phyloP scores from a whole-genome alignment of 495 filamentous ascomycete genomes.

The Barbatosphaeria neglecta region DNA sequence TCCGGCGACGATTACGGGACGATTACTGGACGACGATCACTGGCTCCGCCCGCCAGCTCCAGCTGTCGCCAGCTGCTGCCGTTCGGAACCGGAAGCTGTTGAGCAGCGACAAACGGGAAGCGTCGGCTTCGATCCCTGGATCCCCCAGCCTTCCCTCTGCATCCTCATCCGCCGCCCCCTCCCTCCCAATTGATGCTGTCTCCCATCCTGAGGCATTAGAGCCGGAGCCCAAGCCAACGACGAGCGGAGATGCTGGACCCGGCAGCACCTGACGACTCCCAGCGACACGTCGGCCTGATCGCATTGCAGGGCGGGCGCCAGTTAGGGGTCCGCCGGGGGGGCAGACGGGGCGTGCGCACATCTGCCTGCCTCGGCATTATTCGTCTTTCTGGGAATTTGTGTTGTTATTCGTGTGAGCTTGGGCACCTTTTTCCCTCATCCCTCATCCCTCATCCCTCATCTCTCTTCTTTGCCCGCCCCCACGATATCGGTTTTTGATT shows the following conservation, averaged over 20 bases:
- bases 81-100: too few relatives aligned
- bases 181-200: too few relatives aligned
- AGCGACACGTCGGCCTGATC: background rate
- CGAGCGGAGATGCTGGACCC: background rate
- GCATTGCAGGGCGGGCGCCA: background rate
- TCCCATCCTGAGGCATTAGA: background rate
- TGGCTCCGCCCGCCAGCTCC: too few relatives aligned
- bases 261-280: background rate
- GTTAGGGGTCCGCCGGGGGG: background rate
- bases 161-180: too few relatives aligned
- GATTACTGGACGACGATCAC: too few relatives aligned
- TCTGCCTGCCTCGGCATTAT: background rate
- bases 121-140: too few relatives aligned
- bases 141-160: too few relatives aligned
- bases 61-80: too few relatives aligned
- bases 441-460: background rate
- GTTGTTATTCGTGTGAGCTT: background rate
- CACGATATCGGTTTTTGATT: too few relatives aligned
- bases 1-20: too few relatives aligned
- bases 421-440: background rate
- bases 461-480: background rate
- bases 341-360: background rate
- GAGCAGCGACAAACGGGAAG: too few relatives aligned
- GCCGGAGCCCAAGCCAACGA: background rate
- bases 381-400: background rate